Percentiles rank a stretch among this genome's conserved stretches.
Evolutionary conservation across 2,329 filamentous ascomycete species (phyloP).

Genomic region (Sclerotinia nivalis): DNA sequence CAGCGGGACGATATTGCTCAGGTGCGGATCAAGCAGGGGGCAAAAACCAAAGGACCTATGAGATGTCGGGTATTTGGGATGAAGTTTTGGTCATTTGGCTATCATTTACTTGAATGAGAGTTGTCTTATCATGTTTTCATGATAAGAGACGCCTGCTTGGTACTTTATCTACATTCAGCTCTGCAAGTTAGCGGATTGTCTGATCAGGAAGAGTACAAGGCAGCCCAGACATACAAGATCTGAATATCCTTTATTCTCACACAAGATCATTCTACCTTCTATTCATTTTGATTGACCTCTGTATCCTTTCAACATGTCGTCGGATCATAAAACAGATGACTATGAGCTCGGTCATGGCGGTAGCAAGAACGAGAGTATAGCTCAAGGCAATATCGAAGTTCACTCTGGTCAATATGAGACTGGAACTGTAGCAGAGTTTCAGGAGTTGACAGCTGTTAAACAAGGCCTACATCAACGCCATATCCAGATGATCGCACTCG

Average conservation of each 20-base stretch:
- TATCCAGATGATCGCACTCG: constrained; percentile 47
- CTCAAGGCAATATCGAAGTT: background rate
- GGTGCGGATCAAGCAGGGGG: background rate
- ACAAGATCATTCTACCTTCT: background rate
- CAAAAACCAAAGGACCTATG: background rate
- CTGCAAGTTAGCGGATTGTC: background rate
- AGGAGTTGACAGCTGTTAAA: constrained; percentile 3
- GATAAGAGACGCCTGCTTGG: constrained; percentile 4
- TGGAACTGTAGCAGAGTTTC: background rate
- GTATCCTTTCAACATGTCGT: constrained; percentile 2
- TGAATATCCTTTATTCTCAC: background rate
- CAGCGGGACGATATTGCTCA: background rate
- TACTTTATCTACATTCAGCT: background rate
- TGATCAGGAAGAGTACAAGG: background rate
- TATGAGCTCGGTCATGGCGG: constrained; percentile 17
- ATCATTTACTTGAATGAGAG: background rate
- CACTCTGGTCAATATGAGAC: background rate
- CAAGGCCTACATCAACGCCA: constrained; percentile 42
- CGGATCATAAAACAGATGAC: constrained; percentile 3
- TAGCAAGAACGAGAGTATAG: constrained; percentile 4
- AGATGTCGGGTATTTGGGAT: background rate
- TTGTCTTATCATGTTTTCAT: background rate
- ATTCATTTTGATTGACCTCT: background rate
- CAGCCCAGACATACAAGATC: background rate
- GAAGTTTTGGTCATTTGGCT: background rate